Conservation (phyloP, 116 monocot genomes). For the Phalaenopsis hybrid region DNA sequence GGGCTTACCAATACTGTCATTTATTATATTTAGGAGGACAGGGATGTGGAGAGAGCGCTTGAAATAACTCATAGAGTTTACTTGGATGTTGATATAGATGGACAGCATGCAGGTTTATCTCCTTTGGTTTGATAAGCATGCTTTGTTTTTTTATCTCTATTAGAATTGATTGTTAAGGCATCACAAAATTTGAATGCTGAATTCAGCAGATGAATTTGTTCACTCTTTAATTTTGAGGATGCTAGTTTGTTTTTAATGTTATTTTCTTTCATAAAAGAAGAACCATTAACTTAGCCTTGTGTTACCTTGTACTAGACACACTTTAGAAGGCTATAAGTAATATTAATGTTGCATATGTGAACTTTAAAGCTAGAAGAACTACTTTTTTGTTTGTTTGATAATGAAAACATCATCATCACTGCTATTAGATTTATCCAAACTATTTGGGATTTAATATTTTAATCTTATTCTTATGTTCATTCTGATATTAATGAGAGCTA, state of each 20-base stretch:
- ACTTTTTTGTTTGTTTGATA: background rate
- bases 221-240: background rate
- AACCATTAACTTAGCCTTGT: too few species aligned
- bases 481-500: background rate
- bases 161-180: background rate
- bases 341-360: background rate
- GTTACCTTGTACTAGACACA: too few species aligned
- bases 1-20: slow-evolving; percentile 9
- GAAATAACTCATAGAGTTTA: slow-evolving; percentile 84
- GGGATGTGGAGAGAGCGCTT: slow-evolving; percentile 37
- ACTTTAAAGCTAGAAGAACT: background rate
- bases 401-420: background rate
- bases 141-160: background rate
- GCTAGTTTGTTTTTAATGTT: background rate
- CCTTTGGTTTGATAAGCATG: slow-evolving; percentile 3
- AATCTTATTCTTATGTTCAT: background rate
- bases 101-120: slow-evolving; percentile 56
- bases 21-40: slow-evolving; percentile 24
- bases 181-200: background rate
- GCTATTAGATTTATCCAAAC: background rate
- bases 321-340: background rate
- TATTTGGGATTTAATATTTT: background rate
- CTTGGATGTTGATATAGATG: slow-evolving; percentile 75
- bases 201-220: background rate
- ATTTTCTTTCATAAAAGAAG: background rate